Evolutionary conservation across 2,329 filamentous ascomycete species (phyloP).

Genomic region (Scolecobasidium constrictum): DNA sequence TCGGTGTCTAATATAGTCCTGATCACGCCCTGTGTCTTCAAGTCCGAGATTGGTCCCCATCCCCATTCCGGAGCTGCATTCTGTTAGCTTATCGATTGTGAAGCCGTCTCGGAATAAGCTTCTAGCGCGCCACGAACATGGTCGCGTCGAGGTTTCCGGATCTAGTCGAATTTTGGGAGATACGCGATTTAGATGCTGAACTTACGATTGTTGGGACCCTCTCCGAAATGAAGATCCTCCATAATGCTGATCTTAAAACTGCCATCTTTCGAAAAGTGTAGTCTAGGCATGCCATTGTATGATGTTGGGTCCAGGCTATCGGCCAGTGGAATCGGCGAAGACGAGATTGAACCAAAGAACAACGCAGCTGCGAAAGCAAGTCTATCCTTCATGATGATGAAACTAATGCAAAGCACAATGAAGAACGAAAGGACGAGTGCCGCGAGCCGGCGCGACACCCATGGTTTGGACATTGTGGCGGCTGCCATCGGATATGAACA

Average conservation of each 20-base stretch:
- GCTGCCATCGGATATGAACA: no score
- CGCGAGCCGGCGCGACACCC: no score
- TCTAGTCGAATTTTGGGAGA: no score
- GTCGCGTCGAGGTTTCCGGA: no score
- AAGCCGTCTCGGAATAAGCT: not conserved
- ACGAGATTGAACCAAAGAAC: not conserved
- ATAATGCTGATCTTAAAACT: conserved; percentile 48
- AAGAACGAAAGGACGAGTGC: not conserved
- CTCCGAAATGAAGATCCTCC: conserved; percentile 61
- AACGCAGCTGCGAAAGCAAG: not conserved
- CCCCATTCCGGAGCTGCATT: conserved; percentile 28
- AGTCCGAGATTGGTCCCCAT: conserved; percentile 44
- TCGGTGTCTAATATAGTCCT: conserved; percentile 47
- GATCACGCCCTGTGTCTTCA: conserved; percentile 46
- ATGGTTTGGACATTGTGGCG: no score
- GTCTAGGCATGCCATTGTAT: not conserved
- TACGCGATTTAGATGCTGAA: no score
- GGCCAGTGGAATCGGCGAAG: not conserved
- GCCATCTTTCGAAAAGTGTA: conserved; percentile 21
- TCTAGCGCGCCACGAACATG: no score
- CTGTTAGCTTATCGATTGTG: no score
- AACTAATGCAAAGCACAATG: not conserved
- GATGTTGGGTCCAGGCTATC: not conserved
- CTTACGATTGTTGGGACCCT: conserved; percentile 35
- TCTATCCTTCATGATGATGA: not conserved